Evolutionary conservation across 2,329 filamentous ascomycete species (phyloP).

Genomic region (Aspergillus costaricaensis): DNA sequence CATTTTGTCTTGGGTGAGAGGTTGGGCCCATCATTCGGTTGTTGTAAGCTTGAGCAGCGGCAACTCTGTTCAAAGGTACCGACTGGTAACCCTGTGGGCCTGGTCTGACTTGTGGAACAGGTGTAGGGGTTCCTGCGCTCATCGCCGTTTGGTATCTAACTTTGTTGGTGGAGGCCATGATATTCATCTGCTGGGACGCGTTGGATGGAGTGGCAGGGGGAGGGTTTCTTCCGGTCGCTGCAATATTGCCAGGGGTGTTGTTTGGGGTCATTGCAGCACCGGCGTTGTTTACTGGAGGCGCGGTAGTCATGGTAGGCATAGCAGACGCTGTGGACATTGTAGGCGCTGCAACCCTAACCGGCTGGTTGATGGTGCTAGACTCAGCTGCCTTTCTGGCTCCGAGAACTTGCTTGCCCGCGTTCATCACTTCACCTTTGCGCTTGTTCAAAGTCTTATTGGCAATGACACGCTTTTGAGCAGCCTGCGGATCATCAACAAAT

Average conservation of each 20-base stretch:
- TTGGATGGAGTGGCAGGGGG: not conserved
- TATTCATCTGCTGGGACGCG: not conserved
- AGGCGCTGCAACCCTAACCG: not conserved
- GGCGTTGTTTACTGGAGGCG: too few species aligned
- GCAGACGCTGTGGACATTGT: not conserved
- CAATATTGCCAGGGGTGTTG: not conserved
- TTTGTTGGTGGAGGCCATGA: not conserved
- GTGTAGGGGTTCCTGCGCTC: not conserved
- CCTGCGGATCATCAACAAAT: slow-evolving; percentile 41
- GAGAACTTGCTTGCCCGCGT: slow-evolving; percentile 32
- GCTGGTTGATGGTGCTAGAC: not conserved
- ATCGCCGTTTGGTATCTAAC: not conserved
- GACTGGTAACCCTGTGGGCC: not conserved
- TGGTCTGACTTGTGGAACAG: too few species aligned
- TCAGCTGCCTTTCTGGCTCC: slow-evolving; percentile 4
- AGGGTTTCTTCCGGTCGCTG: not conserved
- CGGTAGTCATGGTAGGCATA: too few species aligned
- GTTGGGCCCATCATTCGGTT: slow-evolving; percentile 8
- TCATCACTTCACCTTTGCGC: slow-evolving; percentile 36
- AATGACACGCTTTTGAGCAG: slow-evolving; percentile 31
- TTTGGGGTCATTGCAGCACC: not conserved
- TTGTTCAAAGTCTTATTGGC: slow-evolving; percentile 37
- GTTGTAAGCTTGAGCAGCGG: not conserved
- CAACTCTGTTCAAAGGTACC: not conserved
- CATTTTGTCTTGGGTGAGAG: not conserved